Evolutionary conservation across 2,329 filamentous ascomycete genomes (phyloP), one percentile per base, ranked within the genome.

Genomic region (Aspergillus quadricinctus): DNA sequence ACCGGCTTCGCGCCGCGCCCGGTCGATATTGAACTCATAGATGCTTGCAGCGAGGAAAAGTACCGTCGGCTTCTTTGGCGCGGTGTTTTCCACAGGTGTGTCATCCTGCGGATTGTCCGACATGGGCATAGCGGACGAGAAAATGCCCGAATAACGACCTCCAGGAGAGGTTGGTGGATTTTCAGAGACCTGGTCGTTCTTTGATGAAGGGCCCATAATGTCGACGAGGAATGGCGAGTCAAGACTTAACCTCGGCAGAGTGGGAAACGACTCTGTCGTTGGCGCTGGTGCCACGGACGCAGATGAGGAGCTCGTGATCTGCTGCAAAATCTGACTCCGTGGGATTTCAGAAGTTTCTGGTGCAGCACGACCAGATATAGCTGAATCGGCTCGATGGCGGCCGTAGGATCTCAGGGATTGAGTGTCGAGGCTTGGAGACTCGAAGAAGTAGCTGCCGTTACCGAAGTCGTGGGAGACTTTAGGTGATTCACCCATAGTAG

Each of bases 21-120:
- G 90, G 69, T 93, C 90, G 69, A 97, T 97, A 68, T 96, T 95
- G 77, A 97, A 99, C 72, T 97, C 92, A 70, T 96, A 97, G 31
- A 97, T 82, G 65, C 90, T 96, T 21, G 93, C 94, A 14, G 92
- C 94, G 19, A 97, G 81, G 81, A 96, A 99, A 48, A 97, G 78
- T 7, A 96, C 85, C 55, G 87, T 88, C 52, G 78, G 78, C 48
- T 72, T 79, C 41, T 69, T 64, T 10, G 66, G 62, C 10, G 68
- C 55, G 21, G 62, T 61, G 73, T 75, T 62, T 74, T 81, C 54
- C 79, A 79, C 46, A 81, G 61, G 37, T 10, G 57, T 49, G 43
- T 55, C 56, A n/a, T 70, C 67, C 41, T 62, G 61, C 5, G 82
- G 79, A 1, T 80, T 81, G 64, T 95, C 90, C 1, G 87, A 83